Base-by-base conservation (phyloP, 768 basidiomycete species). In the Kondoa malvinella region DNA sequence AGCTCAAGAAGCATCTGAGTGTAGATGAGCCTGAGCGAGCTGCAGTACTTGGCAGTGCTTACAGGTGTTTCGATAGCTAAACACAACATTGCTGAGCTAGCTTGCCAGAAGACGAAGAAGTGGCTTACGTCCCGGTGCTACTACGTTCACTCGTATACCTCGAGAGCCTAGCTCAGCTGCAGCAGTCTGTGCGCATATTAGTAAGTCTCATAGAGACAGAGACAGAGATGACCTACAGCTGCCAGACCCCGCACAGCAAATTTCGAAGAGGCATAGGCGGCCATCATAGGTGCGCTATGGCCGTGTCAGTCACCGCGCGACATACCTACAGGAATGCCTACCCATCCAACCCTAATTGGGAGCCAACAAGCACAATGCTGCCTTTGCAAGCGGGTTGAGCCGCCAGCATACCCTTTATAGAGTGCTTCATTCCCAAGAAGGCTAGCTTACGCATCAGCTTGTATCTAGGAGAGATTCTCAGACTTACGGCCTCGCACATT, bases 171-270 rank as follows among this genome's bases (percentile, higher is more conserved):
- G 56, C 56, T 66, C 65, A 4, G 30, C 29, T n/a, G 65, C 65
- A 31, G 65, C 65, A 1, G 50, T 50, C 40, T 50, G 40, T 8
- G 40, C n/a, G n/a, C n/a, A 50, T 21, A 50, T 50, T 50, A 8
- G 40, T 50, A 8, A 50, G 21, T 50, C 40, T 50, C 8, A 50
- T 50, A 50, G 8, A 21, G 21, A 8, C 12, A 21, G 21, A 50
- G 40, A 21, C 12, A 21, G 21, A 50, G 40, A 8, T 50, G 8
- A 50, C 40, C 12, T 8, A 50, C 29, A 14, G 33, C 50, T n/a
- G 65, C 56, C 2, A 66, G 65, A n/a, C 65, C 65, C 29, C 65
- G 4, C 2, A 66, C 57, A 26, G 65, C 65, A 61, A 57, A 66
- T 30, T 66, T 66, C n/a, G 64, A 65, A 3, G 33, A 17, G 29